Evolutionary conservation across 331 rosid genomes (phyloP).

Genomic region (Rhamnella rubrinervis): DNA sequence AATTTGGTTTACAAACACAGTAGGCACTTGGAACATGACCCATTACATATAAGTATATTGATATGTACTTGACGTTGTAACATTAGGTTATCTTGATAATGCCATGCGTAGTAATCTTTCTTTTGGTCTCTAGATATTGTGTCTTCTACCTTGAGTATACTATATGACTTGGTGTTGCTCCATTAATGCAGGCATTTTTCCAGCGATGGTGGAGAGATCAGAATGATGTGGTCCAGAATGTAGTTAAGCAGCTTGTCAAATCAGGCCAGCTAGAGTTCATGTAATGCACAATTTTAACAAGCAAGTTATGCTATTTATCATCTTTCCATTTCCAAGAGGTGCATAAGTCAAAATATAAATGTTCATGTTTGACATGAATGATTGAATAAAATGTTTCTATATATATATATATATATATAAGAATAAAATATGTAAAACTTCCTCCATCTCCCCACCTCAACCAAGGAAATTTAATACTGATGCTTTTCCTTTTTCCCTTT

Average conservation of each 20-base stretch:
- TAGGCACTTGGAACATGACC: too few relatives aligned
- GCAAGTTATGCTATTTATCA: background rate
- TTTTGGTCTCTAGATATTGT: background rate
- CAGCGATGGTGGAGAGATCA: constrained; percentile 95
- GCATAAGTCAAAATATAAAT: background rate
- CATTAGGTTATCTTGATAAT: too few relatives aligned
- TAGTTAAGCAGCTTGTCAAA: constrained; percentile 65
- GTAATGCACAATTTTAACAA: constrained; percentile 31
- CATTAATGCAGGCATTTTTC: constrained; percentile 52
- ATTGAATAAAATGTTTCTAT: background rate
- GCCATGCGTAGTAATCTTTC: background rate
- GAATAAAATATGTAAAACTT: background rate
- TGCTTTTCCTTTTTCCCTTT: background rate
- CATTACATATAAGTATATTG: too few relatives aligned
- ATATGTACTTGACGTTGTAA: too few relatives aligned
- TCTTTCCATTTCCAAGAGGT: background rate
- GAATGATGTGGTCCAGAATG: constrained; percentile 43
- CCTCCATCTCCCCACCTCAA: background rate
- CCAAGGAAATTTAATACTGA: background rate
- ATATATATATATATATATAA: too few relatives aligned
- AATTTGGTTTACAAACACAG: too few relatives aligned
- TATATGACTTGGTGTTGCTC: background rate
- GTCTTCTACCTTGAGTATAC: background rate
- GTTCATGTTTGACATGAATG: background rate
- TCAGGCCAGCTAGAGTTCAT: constrained; percentile 89